Conservation (phyloP, 179 eudicot genomes). For the Amaranthus tricolor region DNA sequence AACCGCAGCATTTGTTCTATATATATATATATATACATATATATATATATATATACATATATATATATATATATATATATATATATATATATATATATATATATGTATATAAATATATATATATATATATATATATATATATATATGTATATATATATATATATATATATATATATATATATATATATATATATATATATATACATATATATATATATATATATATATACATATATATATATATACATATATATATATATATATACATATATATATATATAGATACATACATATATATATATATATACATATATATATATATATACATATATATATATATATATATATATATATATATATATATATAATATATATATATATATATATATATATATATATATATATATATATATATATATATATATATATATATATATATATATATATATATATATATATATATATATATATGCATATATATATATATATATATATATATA, state of each 20-base stretch:
- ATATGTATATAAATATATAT: background rate
- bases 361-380: constrained; percentile 5
- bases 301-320: background rate
- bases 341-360: background rate
- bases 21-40: too few species aligned
- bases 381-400: background rate
- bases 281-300: background rate
- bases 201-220: background rate
- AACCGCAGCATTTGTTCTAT: too few species aligned
- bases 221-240: background rate
- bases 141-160: constrained; percentile 2
- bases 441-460: background rate
- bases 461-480: background rate
- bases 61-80: background rate
- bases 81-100: background rate
- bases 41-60: background rate
- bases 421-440: background rate
- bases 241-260: background rate
- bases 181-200: background rate
- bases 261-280: too few species aligned
- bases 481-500: background rate
- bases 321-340: constrained; percentile 3
- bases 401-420: background rate
- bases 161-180: constrained; percentile 2
- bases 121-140: background rate